Conservation (phyloP, 2,329 filamentous ascomycete genomes). For the Xylaria sp. region DNA sequence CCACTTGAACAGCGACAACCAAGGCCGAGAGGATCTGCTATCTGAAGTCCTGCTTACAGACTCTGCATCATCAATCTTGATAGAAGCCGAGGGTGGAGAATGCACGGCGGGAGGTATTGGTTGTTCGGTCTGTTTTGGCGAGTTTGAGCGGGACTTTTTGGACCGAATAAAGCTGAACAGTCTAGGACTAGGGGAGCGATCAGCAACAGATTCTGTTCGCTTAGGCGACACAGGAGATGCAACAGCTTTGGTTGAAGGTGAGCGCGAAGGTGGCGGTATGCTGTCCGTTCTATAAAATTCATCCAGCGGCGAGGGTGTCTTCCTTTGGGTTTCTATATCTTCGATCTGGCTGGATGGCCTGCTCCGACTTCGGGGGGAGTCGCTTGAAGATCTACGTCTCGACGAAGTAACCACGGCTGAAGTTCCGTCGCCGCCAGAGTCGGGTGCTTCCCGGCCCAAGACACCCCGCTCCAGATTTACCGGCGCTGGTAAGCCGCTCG, state of each 20-base stretch:
- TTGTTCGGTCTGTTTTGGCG: slow-evolving; percentile 56
- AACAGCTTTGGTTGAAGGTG: slow-evolving; percentile 33
- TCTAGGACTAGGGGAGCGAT: slow-evolving; percentile 49
- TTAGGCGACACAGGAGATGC: slow-evolving; percentile 23
- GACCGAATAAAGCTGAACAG: slow-evolving; percentile 56
- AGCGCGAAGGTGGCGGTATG: slow-evolving; percentile 51
- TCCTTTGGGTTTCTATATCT: slow-evolving; percentile 38
- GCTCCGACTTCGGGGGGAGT: slow-evolving; percentile 50
- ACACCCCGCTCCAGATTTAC: slow-evolving; percentile 70
- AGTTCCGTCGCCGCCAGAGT: slow-evolving; percentile 65
- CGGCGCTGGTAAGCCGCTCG: slow-evolving; percentile 61
- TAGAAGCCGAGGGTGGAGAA: slow-evolving; percentile 50
- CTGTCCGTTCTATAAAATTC: slow-evolving; percentile 63
- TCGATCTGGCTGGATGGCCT: slow-evolving; percentile 37
- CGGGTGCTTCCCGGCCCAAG: slow-evolving; percentile 66
- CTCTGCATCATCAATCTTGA: slow-evolving; percentile 60
- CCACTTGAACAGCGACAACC: slow-evolving; percentile 81
- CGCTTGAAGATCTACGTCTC: slow-evolving; percentile 59
- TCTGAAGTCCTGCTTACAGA: slow-evolving; percentile 65
- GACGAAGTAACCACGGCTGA: slow-evolving; percentile 67
- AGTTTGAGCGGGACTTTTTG: slow-evolving; percentile 61
- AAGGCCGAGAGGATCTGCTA: slow-evolving; percentile 63
- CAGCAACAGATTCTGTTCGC: slow-evolving; percentile 31
- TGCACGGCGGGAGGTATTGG: slow-evolving; percentile 48
- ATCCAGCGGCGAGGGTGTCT: slow-evolving; percentile 51